A percentile compares a stretch with the other conserved stretches of the same genome.
Evolutionary conservation across 2,329 filamentous ascomycete species (phyloP).

Genomic region (Colletotrichum sublineola): DNA sequence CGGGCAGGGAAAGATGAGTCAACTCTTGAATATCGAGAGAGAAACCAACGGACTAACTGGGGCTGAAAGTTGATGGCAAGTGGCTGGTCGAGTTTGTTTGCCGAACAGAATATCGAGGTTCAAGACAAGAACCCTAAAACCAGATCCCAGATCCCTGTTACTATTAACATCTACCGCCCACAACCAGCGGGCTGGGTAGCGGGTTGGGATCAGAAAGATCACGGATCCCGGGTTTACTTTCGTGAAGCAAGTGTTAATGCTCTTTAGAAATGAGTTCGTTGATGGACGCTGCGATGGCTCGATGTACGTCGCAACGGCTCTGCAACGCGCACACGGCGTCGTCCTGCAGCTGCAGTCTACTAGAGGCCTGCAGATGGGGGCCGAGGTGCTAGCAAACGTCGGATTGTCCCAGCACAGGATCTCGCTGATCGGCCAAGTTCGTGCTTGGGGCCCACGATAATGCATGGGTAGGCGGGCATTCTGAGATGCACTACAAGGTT

Average conservation of each 20-base stretch:
- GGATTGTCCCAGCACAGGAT: constrained; percentile 32
- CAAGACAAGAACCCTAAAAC: constrained; percentile 21
- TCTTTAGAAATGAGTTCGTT: background rate
- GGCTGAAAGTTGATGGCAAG: constrained; percentile 19
- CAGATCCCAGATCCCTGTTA: constrained; percentile 35
- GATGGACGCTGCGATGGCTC: background rate
- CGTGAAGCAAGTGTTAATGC: background rate
- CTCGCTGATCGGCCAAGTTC: constrained; percentile 28
- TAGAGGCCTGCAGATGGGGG: constrained; percentile 25
- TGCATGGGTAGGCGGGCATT: constrained; percentile 30
- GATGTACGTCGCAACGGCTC: constrained; percentile 16
- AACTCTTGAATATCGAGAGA: constrained; percentile 23
- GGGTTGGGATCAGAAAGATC: background rate
- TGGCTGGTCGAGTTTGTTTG: constrained; percentile 31
- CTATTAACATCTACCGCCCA: background rate
- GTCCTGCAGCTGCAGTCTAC: constrained; percentile 10
- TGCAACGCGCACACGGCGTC: constrained; percentile 33
- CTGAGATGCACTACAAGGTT: constrained; percentile 39
- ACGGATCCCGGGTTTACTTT: constrained; percentile 1
- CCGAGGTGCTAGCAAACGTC: constrained; percentile 25
- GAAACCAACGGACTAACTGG: constrained; percentile 2
- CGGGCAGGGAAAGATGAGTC: constrained; percentile 43
- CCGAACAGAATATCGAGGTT: constrained; percentile 3
- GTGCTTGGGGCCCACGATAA: constrained; percentile 34
- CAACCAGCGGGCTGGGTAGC: constrained; percentile 8